These are phyloP conservation scores for Psilocybe mexicana DNA, from an alignment of 1,284 basidiomycete species.

Conservation along the genomic window DNA sequence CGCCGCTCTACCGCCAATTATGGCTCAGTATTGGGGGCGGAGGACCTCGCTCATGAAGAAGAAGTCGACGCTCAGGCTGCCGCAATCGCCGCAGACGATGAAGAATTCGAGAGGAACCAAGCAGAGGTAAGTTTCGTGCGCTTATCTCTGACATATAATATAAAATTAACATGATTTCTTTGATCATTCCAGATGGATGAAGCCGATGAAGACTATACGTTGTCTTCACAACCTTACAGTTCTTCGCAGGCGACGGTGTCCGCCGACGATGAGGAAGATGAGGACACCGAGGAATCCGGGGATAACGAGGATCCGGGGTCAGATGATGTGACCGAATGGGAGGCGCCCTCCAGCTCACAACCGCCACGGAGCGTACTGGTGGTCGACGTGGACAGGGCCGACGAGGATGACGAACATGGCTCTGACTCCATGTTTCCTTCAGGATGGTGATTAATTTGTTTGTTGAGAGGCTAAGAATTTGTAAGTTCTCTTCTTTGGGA, in stretches of 20 bases:
- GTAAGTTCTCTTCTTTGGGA: too few species aligned
- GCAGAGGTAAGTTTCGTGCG: background rate
- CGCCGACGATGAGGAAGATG: background rate
- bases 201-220: background rate
- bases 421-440: background rate
- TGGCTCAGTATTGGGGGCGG: background rate
- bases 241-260: background rate
- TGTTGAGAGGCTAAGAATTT: too few species aligned
- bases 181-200: background rate
- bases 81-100: constrained; percentile 8
- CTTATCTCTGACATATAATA: background rate
- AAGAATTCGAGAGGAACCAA: background rate
- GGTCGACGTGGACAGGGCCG: background rate
- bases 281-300: background rate
- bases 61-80: constrained; percentile 4
- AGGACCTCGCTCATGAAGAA: background rate
- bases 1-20: background rate
- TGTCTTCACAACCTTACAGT: background rate
- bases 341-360: too few species aligned
- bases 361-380: too few species aligned
- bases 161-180: background rate
- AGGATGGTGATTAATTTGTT: too few species aligned
- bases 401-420: background rate
- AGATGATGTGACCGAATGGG: too few species aligned
- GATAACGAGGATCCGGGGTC: background rate